Percentiles rank a stretch among this genome's conserved stretches.
These are phyloP conservation scores for Astragalus membranaceus DNA, from an alignment of 306 rosid genomes.

Conservation along the genomic window DNA sequence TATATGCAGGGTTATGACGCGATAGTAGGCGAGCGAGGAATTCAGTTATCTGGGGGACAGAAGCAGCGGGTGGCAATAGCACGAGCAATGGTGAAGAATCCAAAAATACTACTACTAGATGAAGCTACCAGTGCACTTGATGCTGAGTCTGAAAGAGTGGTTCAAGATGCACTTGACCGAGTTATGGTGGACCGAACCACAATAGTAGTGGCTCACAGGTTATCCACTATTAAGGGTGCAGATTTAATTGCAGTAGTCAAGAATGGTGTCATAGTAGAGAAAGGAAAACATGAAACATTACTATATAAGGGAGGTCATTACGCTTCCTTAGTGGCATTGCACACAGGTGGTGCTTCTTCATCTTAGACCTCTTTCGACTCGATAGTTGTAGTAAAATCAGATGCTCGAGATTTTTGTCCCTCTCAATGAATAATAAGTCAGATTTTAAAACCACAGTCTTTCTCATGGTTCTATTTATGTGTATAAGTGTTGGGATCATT, in stretches of 20 bases:
- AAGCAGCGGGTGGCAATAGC: constrained; percentile 82
- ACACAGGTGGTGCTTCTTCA: constrained; percentile 37
- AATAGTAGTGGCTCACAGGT: constrained; percentile 59
- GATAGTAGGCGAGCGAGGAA: constrained; percentile 58
- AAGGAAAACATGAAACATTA: constrained; percentile 57
- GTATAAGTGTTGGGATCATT: background rate
- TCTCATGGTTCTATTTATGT: background rate
- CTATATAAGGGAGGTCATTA: constrained; percentile 48
- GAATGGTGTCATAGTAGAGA: constrained; percentile 62
- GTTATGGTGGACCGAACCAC: constrained; percentile 59
- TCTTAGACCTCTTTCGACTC: constrained; percentile 16
- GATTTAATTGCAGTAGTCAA: constrained; percentile 64
- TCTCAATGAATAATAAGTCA: too few relatives aligned
- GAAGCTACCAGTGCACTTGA: constrained; percentile 90
- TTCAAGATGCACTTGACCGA: constrained; percentile 66
- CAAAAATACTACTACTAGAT: constrained; percentile 56
- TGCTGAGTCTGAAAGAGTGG: constrained; percentile 72
- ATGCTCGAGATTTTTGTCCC: too few relatives aligned
- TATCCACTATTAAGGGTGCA: constrained; percentile 55
- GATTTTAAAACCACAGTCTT: too few relatives aligned
- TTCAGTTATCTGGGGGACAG: constrained; percentile 74
- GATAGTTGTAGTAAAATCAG: background rate
- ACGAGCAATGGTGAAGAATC: constrained; percentile 57
- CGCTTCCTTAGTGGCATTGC: constrained; percentile 61
- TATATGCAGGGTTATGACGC: constrained; percentile 61